Conservation (phyloP, 2,329 filamentous ascomycete genomes). For the Graphilbum fragrans region DNA sequence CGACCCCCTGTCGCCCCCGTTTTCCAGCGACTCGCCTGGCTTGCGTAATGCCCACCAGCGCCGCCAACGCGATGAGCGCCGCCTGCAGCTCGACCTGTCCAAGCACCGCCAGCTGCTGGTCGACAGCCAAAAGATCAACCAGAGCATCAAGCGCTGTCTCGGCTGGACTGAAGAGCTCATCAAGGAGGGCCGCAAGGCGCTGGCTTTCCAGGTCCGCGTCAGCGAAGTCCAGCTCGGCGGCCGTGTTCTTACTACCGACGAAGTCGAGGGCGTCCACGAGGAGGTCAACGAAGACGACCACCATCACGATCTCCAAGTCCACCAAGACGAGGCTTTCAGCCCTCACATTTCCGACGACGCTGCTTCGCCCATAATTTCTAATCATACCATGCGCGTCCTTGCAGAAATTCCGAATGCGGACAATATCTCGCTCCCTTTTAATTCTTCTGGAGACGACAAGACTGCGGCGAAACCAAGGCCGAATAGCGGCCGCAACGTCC, state of each 20-base stretch:
- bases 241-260: conserved; percentile 61
- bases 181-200: conserved; percentile 72
- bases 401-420: too few relatives aligned
- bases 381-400: too few relatives aligned
- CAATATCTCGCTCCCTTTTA: too few relatives aligned
- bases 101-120: conserved; percentile 82
- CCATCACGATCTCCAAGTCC: too few relatives aligned
- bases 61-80: conserved; percentile 59
- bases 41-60: conserved; percentile 39
- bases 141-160: conserved; percentile 80
- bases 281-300: conserved; percentile 16
- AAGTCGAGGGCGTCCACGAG: conserved; percentile 33
- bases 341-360: too few relatives aligned
- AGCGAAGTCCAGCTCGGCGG: conserved; percentile 76
- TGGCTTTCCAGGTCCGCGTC: conserved; percentile 68
- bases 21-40: conserved; percentile 13
- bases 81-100: conserved; percentile 71
- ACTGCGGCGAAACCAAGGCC: too few relatives aligned
- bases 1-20: not conserved
- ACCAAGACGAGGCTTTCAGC: conserved; percentile 6
- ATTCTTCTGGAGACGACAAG: too few relatives aligned
- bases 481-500: not conserved
- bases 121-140: conserved; percentile 91
- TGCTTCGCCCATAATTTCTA: too few relatives aligned
- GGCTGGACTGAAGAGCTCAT: conserved; percentile 87